Conservation (phyloP, 192 early-diverging fungal species). For the Coemansia nantahalensis region DNA sequence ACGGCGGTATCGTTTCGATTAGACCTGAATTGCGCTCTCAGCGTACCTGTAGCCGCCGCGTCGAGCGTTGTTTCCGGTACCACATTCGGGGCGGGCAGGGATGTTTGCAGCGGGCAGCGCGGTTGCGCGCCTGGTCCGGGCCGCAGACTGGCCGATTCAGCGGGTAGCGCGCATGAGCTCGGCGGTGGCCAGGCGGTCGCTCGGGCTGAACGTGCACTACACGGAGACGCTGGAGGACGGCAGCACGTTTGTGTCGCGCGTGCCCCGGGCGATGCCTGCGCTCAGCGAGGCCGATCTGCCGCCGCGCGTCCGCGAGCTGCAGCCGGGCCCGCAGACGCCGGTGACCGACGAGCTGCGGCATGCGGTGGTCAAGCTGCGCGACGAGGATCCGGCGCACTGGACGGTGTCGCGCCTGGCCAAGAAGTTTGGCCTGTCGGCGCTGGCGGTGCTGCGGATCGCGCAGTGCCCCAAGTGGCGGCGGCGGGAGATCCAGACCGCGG, state of each 20-base stretch:
- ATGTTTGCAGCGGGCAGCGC: too few relatives aligned
- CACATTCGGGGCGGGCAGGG: too few relatives aligned
- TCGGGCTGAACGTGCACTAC: slow-evolving; percentile 46
- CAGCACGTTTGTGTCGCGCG: slow-evolving; percentile 53
- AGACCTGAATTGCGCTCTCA: too few relatives aligned
- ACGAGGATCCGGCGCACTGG: slow-evolving; percentile 52
- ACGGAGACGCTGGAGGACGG: slow-evolving; percentile 50
- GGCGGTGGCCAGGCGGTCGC: slow-evolving; percentile 39
- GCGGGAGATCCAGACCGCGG: slow-evolving; percentile 38
- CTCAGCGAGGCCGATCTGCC: slow-evolving; percentile 49
- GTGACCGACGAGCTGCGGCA: slow-evolving; percentile 34
- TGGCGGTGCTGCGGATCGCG: slow-evolving; percentile 29
- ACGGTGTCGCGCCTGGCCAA: slow-evolving; percentile 48
- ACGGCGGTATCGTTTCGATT: not conserved
- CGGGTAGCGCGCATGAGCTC: slow-evolving; percentile 35
- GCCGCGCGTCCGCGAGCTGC: slow-evolving; percentile 30
- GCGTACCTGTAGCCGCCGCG: too few relatives aligned
- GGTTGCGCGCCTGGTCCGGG: slow-evolving; percentile 2
- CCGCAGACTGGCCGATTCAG: slow-evolving; percentile 6
- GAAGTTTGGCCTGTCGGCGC: slow-evolving; percentile 43
- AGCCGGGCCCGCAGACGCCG: slow-evolving; percentile 7
- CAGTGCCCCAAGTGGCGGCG: slow-evolving; percentile 41
- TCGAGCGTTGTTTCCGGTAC: too few relatives aligned
- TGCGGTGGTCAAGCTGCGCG: slow-evolving; percentile 34
- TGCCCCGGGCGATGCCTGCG: slow-evolving; percentile 31